A percentile compares a stretch with the other conserved stretches of the same genome.
phyloP scores from a whole-genome alignment of 2,329 filamentous ascomycete genomes.

The Apiospora pterosperma region DNA sequence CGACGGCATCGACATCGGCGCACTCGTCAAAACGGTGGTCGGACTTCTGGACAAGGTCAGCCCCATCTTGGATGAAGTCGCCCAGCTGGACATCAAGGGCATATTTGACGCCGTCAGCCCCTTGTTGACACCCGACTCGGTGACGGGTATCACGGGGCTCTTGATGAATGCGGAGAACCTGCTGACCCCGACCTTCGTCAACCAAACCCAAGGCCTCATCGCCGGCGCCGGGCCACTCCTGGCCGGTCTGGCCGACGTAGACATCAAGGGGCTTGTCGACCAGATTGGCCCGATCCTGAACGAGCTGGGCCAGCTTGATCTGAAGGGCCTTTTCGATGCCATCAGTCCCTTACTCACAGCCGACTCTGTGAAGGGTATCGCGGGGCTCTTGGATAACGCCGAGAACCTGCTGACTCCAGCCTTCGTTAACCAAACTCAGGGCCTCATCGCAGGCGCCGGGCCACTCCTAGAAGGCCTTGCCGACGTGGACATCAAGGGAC shows the following conservation, averaged over 20 bases:
- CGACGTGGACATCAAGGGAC: constrained; percentile 18
- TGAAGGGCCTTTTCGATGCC: constrained; percentile 29
- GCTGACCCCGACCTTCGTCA: constrained; percentile 14
- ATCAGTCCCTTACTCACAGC: constrained; percentile 30
- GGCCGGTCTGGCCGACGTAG: constrained; percentile 22
- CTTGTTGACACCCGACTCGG: constrained; percentile 24
- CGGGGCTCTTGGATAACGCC: constrained; percentile 33
- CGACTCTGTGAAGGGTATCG: constrained; percentile 24
- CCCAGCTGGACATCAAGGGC: constrained; percentile 29
- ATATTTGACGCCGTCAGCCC: constrained; percentile 29
- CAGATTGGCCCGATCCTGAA: constrained; percentile 31
- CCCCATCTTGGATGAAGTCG: constrained; percentile 21
- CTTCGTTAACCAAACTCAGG: constrained; percentile 18
- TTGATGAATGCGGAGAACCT: constrained; percentile 20
- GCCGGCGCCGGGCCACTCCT: constrained; percentile 9
- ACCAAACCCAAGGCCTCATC: constrained; percentile 20
- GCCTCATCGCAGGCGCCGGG: constrained; percentile 19
- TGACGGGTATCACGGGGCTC: constrained; percentile 27
- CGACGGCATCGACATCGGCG: constrained; percentile 28
- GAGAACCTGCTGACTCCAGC: constrained; percentile 30
- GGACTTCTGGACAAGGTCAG: constrained; percentile 9
- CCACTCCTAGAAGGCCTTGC: constrained; percentile 22
- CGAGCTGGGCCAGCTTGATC: constrained; percentile 25
- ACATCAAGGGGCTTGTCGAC: constrained; percentile 29
- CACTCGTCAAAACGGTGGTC: constrained; percentile 26